A percentile compares a stretch with the other conserved stretches of the same genome.
Evolutionary conservation across 352 stramenopile species (phyloP).

Genomic region (Globisporangium mamillatum): DNA sequence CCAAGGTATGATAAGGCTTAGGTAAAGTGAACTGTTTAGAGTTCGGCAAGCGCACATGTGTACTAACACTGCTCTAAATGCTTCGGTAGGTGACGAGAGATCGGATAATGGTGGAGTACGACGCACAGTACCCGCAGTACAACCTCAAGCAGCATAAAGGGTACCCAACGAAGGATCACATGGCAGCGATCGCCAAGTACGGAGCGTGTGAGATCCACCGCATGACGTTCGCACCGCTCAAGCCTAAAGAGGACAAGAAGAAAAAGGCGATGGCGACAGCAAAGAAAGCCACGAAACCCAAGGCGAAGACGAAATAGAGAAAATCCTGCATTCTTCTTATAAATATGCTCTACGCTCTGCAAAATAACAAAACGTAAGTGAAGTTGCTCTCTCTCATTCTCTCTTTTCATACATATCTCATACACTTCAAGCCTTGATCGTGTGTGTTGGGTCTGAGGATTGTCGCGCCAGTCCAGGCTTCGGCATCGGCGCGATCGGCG

Average conservation of each 20-base stretch:
- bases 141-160: constrained; percentile 96
- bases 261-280: constrained; percentile 13
- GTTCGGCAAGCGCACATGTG: too few relatives aligned
- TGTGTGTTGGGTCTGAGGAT: neutral
- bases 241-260: constrained; percentile 50
- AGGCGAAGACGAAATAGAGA: constrained; percentile 8
- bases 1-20: constrained; percentile 64
- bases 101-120: constrained; percentile 95
- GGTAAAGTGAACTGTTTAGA: too few relatives aligned
- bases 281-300: constrained; percentile 10
- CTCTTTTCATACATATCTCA: constrained; percentile 1
- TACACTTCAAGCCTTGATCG: neutral
- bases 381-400: constrained; percentile 3
- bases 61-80: neutral
- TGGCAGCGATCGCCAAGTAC: constrained; percentile 81
- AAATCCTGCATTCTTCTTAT: neutral
- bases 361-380: constrained; percentile 1
- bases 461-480: neutral
- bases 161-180: constrained; percentile 94
- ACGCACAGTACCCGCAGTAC: constrained; percentile 92
- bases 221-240: constrained; percentile 95
- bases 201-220: constrained; percentile 95
- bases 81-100: constrained; percentile 89
- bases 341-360: constrained; percentile 10
- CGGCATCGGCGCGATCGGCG: constrained; percentile 17